Evolutionary conservation across 345 rosid genomes (phyloP).

Genomic region (Moricandia arvensis): DNA sequence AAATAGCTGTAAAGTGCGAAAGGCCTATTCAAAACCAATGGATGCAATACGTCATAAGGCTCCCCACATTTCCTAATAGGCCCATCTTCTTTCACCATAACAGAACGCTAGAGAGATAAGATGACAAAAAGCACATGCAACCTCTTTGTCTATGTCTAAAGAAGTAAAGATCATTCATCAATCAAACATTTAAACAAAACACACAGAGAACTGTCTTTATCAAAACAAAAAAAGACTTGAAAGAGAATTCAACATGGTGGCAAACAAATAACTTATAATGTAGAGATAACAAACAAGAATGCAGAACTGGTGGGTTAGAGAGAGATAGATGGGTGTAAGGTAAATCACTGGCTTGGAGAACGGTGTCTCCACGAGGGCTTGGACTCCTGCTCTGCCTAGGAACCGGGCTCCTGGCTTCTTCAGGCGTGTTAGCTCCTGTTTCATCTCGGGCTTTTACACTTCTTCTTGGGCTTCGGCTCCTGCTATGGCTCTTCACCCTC

Average conservation of each 20-base stretch:
- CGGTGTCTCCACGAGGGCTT: slow-evolving; percentile 46
- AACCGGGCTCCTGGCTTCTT: too few species aligned
- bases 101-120: neutral
- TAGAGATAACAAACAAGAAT: slow-evolving; percentile 12
- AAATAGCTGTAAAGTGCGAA: neutral
- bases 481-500: too few species aligned
- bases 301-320: too few species aligned
- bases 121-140: slow-evolving; percentile 23
- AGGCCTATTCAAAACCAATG: neutral
- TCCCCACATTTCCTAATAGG: neutral
- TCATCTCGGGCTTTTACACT: too few species aligned
- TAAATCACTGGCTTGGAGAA: slow-evolving; percentile 64
- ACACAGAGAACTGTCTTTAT: slow-evolving; percentile 7
- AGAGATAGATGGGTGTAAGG: too few species aligned
- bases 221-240: neutral
- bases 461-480: too few species aligned
- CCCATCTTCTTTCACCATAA: neutral
- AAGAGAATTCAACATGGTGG: neutral
- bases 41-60: neutral
- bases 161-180: slow-evolving; percentile 13
- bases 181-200: slow-evolving; percentile 8
- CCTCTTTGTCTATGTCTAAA: slow-evolving; percentile 24
- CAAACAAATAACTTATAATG: neutral
- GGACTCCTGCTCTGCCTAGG: too few species aligned
- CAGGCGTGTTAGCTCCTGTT: too few species aligned